Percentiles rank a stretch among this genome's conserved stretches.
Conservation (phyloP, 352 stramenopile species). For the Phytophthora crassamura region DNA sequence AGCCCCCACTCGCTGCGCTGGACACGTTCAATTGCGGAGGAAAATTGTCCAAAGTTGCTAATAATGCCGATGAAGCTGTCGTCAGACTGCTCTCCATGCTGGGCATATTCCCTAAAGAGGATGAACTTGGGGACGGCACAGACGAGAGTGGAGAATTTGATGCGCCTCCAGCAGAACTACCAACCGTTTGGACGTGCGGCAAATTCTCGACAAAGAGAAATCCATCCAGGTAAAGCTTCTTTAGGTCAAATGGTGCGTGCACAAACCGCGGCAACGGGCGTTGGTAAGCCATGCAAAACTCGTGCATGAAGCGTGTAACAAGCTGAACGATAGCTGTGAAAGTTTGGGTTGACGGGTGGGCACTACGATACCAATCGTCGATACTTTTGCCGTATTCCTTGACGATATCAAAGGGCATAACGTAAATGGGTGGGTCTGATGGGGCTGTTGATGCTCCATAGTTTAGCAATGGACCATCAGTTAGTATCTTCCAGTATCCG, state of each 20-base stretch:
- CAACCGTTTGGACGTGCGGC: conserved; percentile 45
- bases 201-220: conserved; percentile 79
- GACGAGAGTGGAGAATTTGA: conserved; percentile 11
- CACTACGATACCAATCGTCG: conserved; percentile 85
- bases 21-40: conserved; percentile 20
- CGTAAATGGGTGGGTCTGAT: conserved; percentile 51
- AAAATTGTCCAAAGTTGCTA: conserved; percentile 41
- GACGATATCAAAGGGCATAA: conserved; percentile 92
- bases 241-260: conserved; percentile 77
- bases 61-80: conserved; percentile 37
- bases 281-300: conserved; percentile 86
- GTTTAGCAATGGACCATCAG: conserved; percentile 71
- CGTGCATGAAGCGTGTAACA: conserved; percentile 91
- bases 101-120: conserved; percentile 8
- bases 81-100: conserved; percentile 21
- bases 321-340: conserved; percentile 83
- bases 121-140: background rate
- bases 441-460: conserved; percentile 42
- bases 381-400: conserved; percentile 90
- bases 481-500: conserved; percentile 90
- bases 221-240: conserved; percentile 69
- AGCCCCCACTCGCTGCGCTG: conserved; percentile 8
- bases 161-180: conserved; percentile 13
- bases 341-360: conserved; percentile 73
- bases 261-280: conserved; percentile 76